These are phyloP conservation scores for Cicer arietinum DNA, from an alignment of 306 rosid species.

Conservation along the genomic window DNA sequence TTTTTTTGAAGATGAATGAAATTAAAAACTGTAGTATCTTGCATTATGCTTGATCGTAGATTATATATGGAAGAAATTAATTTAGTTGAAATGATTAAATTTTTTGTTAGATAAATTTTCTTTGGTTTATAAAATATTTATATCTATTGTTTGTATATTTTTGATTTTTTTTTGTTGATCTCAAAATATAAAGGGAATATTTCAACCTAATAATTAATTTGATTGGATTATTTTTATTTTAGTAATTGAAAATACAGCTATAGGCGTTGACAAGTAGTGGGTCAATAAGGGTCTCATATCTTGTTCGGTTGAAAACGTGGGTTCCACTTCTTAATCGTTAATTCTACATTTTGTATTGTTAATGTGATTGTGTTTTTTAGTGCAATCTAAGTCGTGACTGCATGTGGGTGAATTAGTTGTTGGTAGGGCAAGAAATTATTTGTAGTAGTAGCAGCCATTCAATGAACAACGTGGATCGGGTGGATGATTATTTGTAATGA, in stretches of 20 bases:
- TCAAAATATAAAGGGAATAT: no score
- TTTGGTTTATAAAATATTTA: no score
- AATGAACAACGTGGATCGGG: constrained; percentile 38
- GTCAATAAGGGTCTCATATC: neutral
- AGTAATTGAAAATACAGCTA: neutral
- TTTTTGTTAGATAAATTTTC: no score
- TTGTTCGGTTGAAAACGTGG: constrained; percentile 27
- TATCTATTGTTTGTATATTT: no score
- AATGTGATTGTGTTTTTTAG: constrained; percentile 34
- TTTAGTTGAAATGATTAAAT: no score
- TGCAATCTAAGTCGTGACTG: constrained; percentile 44
- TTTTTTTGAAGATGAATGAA: no score
- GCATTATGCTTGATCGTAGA: no score
- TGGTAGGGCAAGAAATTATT: constrained; percentile 44
- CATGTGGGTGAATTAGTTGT: constrained; percentile 44
- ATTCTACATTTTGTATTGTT: neutral
- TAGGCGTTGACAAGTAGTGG: neutral
- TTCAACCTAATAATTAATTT: no score
- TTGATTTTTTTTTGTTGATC: no score
- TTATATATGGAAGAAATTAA: no score
- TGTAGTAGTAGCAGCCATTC: constrained; percentile 34
- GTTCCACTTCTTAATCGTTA: constrained; percentile 8
- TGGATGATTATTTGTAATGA: constrained; percentile 25
- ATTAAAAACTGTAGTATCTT: no score
- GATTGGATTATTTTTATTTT: no score